Evolutionary conservation across 768 basidiomycete species (phyloP).

Genomic region (Boletales sp.): DNA sequence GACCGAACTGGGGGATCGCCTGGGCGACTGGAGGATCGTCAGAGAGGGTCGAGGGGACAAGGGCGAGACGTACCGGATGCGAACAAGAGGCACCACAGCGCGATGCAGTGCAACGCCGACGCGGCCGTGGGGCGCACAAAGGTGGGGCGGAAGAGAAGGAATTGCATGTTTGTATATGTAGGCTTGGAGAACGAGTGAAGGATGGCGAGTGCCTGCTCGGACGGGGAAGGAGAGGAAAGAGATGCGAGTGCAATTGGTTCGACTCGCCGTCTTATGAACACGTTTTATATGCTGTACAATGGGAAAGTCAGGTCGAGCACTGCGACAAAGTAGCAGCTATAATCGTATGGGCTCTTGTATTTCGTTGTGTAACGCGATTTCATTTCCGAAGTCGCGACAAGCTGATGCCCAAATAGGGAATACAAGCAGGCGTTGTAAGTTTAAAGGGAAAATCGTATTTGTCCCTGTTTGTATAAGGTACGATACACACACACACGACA

Average conservation of each 20-base stretch:
- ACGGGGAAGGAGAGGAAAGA: too few species aligned
- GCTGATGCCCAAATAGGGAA: constrained; percentile 27
- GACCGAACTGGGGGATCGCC: constrained; percentile 21
- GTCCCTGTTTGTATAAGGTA: neutral
- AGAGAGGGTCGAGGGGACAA: too few species aligned
- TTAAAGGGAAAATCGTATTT: neutral
- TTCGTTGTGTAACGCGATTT: neutral
- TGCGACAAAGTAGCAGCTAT: neutral
- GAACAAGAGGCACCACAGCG: constrained; percentile 9
- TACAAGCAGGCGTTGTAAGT: constrained; percentile 19
- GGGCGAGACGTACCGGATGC: constrained; percentile 12
- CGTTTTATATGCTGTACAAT: too few species aligned
- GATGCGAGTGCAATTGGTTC: too few species aligned
- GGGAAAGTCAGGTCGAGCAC: too few species aligned
- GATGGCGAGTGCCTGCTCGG: constrained; percentile 13
- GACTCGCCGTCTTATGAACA: too few species aligned
- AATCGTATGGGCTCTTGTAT: constrained; percentile 10
- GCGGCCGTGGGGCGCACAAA: constrained; percentile 5
- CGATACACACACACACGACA: too few species aligned
- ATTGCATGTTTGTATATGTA: too few species aligned
- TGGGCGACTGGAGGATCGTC: constrained; percentile 5
- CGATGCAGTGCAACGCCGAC: neutral
- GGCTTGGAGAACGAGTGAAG: too few species aligned
- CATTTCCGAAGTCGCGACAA: constrained; percentile 12
- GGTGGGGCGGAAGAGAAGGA: constrained; percentile 16